Base-by-base conservation (phyloP, 2,329 filamentous ascomycete species). In the Samsoniella hepiali region DNA sequence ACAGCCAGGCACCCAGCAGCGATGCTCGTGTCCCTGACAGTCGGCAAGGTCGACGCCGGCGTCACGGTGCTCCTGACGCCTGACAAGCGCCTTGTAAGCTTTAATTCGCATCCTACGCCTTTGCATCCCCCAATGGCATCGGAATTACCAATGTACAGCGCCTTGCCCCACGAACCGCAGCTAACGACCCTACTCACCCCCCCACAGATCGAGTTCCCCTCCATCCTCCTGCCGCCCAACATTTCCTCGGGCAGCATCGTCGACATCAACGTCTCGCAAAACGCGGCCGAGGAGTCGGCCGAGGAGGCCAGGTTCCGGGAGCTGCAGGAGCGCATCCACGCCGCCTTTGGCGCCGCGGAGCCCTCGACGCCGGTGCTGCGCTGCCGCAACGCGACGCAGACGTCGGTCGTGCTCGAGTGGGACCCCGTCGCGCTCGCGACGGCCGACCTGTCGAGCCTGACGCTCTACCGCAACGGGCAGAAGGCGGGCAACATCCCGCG, bases 11-110 rank as follows among this genome's bases (percentile, higher is more conserved):
- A 63, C 60, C 27, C 44, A 62, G 60, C 60, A 63, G 60, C 75
- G 58, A 98, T 99, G 95, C 85, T 98, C 73, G 91, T 99, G 79
- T 98, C 95, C 69, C 85, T 99, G 75, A 98, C 94, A 58, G 95
- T 99, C 78, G 95, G 95, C 82, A 99, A 99, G 82, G 95, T 99
- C 79, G 95, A 99, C 79, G 95, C 95, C 72, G 95, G 95, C 78
- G 94, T 99, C 74, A 96, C 95, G 57, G 95, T 99, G 66, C 88
- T 99, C 62, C 82, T 99, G 73, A 99, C 95, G 55, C 91, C 96
- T 74, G 95, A 99, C 78, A 98, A 98, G 79, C 89, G 95, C 74
- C 84, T 99, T 72, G 94, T 97, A 86, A 73, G 88, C 61, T 36
- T 6, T 29, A 45, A 2, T 36, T 15, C 29, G 9, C 27, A 5